These are phyloP conservation scores for Hamiltosporidium tvaerminnensis DNA, from an alignment of 371 early-diverging fungal genomes.

Conservation along the genomic window DNA sequence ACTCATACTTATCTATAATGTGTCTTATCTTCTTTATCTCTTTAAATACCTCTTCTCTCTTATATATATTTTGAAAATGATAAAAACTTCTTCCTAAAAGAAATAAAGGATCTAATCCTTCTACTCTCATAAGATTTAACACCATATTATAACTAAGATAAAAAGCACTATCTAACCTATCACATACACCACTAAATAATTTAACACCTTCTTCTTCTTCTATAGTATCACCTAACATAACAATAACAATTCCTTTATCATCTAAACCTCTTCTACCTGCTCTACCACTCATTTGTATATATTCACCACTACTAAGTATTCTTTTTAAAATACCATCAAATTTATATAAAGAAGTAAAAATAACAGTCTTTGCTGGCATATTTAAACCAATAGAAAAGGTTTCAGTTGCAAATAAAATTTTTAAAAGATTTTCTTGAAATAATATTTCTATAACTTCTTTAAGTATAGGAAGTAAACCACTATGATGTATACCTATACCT, in stretches of 20 bases:
- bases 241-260: slow-evolving; percentile 85
- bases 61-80: slow-evolving; percentile 70
- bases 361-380: slow-evolving; percentile 98
- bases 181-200: slow-evolving; percentile 57
- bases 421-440: slow-evolving; percentile 89
- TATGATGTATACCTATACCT: slow-evolving; percentile 98
- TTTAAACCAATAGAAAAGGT: slow-evolving; percentile 99
- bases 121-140: slow-evolving; percentile 83
- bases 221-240: slow-evolving; percentile 63
- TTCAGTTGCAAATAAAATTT: slow-evolving; percentile 97
- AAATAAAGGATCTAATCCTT: slow-evolving; percentile 79
- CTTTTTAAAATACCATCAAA: slow-evolving; percentile 77
- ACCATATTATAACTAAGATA: slow-evolving; percentile 96
- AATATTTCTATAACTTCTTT: slow-evolving; percentile 98
- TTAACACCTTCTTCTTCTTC: slow-evolving; percentile 29
- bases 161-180: slow-evolving; percentile 84
- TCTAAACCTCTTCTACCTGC: slow-evolving; percentile 61
- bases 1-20: too few relatives aligned
- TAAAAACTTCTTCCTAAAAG: slow-evolving; percentile 81
- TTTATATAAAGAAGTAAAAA: slow-evolving; percentile 86
- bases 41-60: slow-evolving; percentile 2
- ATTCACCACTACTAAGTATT: slow-evolving; percentile 84
- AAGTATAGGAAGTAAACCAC: slow-evolving; percentile 88
- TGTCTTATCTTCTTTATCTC: neutral
- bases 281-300: slow-evolving; percentile 66